Evolutionary conservation across 129 eudicot species (phyloP).

Genomic region (Tagetes patula): DNA sequence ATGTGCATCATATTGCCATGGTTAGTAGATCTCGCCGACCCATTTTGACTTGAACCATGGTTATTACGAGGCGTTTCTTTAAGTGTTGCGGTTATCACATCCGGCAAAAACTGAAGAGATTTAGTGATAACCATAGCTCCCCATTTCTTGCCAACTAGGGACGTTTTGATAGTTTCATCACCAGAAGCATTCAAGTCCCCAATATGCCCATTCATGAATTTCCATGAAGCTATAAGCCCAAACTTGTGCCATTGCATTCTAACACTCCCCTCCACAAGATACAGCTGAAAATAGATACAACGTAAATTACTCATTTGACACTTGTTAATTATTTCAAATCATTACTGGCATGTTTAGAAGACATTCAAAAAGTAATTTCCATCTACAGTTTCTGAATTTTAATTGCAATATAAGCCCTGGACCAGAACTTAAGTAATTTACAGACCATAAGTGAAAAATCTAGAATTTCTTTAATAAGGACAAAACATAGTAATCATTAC

Average conservation of each 20-base stretch:
- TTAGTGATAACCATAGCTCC: conserved; percentile 97
- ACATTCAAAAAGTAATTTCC: no score
- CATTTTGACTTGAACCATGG: conserved; percentile 36
- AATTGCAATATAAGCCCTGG: no score
- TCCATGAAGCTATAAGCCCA: conserved; percentile 95
- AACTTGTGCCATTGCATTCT: conserved; percentile 99
- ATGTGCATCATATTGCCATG: conserved; percentile 91
- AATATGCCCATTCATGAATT: conserved; percentile 76
- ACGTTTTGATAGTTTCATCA: conserved; percentile 34
- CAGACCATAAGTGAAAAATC: no score
- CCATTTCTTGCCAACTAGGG: conserved; percentile 76
- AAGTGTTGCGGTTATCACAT: conserved; percentile 69
- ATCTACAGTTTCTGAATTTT: not conserved
- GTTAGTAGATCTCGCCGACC: conserved; percentile 30
- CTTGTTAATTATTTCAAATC: not conserved
- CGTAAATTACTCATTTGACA: conserved; percentile 42
- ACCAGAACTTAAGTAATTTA: no score
- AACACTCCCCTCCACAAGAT: conserved; percentile 86
- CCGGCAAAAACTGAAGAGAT: conserved; percentile 78
- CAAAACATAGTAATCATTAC: no score
- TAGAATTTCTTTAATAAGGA: no score
- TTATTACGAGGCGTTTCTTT: conserved; percentile 54
- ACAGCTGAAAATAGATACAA: conserved; percentile 59
- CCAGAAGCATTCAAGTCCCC: conserved; percentile 46
- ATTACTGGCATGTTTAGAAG: conserved; percentile 11